Evolutionary conservation across 495 filamentous ascomycete species (phyloP), one percentile per base, ranked within the genome.

Genomic region (Hyaloscypha variabilis): DNA sequence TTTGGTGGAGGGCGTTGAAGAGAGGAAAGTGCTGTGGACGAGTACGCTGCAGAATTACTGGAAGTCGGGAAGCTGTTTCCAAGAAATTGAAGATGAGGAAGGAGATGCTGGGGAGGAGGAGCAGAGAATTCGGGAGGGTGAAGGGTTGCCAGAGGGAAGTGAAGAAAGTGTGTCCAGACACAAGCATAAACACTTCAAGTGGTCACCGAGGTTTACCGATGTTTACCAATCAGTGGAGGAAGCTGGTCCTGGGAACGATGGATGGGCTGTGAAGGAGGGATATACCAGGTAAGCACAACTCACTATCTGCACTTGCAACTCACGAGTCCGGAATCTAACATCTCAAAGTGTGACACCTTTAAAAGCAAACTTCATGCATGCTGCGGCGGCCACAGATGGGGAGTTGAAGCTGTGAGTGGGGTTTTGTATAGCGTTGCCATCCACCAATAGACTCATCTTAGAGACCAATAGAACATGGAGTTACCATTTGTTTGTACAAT

Each of bases 341-440:
- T 24, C 59, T 60, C 21, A 34, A 54, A 97, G 93, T 79, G 85
- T 99, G 55, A 97, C 95, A 23, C 92, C 94, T 26, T 79, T 99
- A 60, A 91, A 90, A 74, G 93, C 94, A 23, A 96, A 96, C 74
- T 99, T 96, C 74, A 93, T 90, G 88, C 91, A 93, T 77, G 84
- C 85, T n/a, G 80, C 85, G 58, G 79, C 79, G 50, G 77, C 72
- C 72, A 70, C 87, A 77, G 71, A 86, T 79, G 83, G 85, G 68
- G 93, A 97, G 82, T 84, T 98, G 68, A 91, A 92, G 81, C 80
- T 97, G 90, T 96, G 88, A 95, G 91, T 95, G 73, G 77, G 76
- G 68, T 67, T 74, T 78, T 65, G 62, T 60, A 67, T 69, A 72
- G 75, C 67, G 68, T 69, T 71, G 31, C 19, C 10, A 8, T n/a